Conservation (phyloP, 2,329 filamentous ascomycete genomes). For the Hypoxylon sp. region DNA sequence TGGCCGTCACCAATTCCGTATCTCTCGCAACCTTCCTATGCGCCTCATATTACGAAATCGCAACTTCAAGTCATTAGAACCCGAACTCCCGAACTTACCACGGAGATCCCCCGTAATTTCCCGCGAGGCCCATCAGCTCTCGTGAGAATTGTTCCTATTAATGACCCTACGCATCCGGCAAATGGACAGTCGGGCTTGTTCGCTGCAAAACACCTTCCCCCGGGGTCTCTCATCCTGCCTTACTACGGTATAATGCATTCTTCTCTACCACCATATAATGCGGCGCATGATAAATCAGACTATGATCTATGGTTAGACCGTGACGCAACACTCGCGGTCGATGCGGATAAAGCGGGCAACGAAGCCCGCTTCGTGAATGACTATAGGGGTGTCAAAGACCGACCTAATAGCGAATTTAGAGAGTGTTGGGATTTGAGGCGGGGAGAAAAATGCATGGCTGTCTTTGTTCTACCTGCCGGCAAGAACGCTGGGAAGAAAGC, state of each 20-base stretch:
- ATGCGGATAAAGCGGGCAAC: constrained; percentile 71
- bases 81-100: constrained; percentile 50
- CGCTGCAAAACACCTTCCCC: constrained; percentile 66
- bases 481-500: constrained; percentile 57
- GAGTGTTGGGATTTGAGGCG: constrained; percentile 69
- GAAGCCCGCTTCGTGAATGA: constrained; percentile 78
- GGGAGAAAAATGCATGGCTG: constrained; percentile 69
- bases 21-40: constrained; percentile 65
- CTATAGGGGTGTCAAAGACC: constrained; percentile 70
- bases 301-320: constrained; percentile 77
- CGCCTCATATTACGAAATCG: constrained; percentile 60
- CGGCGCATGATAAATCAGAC: constrained; percentile 64
- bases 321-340: constrained; percentile 70
- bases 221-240: constrained; percentile 71
- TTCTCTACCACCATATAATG: constrained; percentile 52
- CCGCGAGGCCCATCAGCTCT: constrained; percentile 63
- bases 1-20: constrained; percentile 71
- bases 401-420: constrained; percentile 72
- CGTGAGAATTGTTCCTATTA: constrained; percentile 70
- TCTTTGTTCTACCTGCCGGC: constrained; percentile 68
- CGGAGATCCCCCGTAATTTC: constrained; percentile 55
- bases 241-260: constrained; percentile 74
- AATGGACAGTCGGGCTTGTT: constrained; percentile 73
- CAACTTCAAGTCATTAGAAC: constrained; percentile 61
- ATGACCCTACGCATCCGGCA: constrained; percentile 68